A percentile compares a stretch with the other conserved stretches of the same genome.
phyloP scores from a whole-genome alignment of 2,329 filamentous ascomycete genomes.

The Neopestalotiopsis sp. region DNA sequence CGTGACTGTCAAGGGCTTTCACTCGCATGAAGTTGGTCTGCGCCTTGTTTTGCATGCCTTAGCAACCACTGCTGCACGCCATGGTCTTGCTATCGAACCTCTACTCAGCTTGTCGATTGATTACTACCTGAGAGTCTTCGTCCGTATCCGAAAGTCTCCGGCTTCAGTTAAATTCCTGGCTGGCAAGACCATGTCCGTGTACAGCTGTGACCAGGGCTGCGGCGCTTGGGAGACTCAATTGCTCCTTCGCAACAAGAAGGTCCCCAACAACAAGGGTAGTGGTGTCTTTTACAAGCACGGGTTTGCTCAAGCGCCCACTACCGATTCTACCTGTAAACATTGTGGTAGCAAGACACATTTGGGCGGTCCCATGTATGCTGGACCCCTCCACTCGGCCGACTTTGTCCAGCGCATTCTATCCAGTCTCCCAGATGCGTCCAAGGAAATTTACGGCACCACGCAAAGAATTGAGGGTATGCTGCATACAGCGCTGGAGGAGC shows the following conservation, averaged over 20 bases:
- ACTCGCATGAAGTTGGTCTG: slow-evolving; percentile 88
- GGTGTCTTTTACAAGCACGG: slow-evolving; percentile 79
- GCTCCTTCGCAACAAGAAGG: slow-evolving; percentile 71
- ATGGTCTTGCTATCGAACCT: slow-evolving; percentile 88
- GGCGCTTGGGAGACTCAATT: slow-evolving; percentile 89
- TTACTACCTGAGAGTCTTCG: slow-evolving; percentile 90
- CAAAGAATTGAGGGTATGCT: slow-evolving; percentile 90
- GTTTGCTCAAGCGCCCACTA: slow-evolving; percentile 72
- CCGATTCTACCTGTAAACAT: slow-evolving; percentile 74
- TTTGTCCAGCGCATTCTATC: slow-evolving; percentile 83
- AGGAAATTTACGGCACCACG: slow-evolving; percentile 77
- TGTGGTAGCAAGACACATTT: slow-evolving; percentile 88
- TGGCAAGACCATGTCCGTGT: slow-evolving; percentile 90
- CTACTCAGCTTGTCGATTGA: slow-evolving; percentile 93
- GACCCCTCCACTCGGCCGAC: slow-evolving; percentile 80
- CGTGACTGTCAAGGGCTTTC: slow-evolving; percentile 79
- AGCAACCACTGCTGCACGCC: slow-evolving; percentile 78
- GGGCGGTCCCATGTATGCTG: slow-evolving; percentile 93
- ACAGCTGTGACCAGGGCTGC: slow-evolving; percentile 89
- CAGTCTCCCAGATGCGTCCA: slow-evolving; percentile 70
- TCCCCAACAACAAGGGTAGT: slow-evolving; percentile 71
- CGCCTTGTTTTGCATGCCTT: slow-evolving; percentile 85
- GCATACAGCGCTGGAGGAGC: slow-evolving; percentile 83
- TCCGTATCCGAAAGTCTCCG: slow-evolving; percentile 79
- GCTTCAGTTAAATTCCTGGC: slow-evolving; percentile 89